These are phyloP conservation scores for Senecio squalidus DNA, from an alignment of 140 eudicot species.

Conservation along the genomic window DNA sequence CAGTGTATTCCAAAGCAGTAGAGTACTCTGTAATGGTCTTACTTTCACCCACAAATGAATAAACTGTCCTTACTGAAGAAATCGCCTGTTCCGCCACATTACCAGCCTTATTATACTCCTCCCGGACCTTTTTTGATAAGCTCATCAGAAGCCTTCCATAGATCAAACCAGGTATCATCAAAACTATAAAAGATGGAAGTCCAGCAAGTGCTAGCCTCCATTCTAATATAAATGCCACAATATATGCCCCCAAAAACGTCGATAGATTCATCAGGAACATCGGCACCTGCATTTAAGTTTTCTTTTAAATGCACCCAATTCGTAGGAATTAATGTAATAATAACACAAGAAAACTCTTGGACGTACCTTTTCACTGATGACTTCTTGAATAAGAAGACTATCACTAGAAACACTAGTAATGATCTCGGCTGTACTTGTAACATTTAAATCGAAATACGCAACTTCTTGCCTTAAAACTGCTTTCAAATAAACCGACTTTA, in stretches of 20 bases:
- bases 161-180: conserved; percentile 68
- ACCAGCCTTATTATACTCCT: conserved; percentile 57
- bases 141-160: conserved; percentile 63
- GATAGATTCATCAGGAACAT: conserved; percentile 60
- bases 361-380: conserved; percentile 80
- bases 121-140: conserved; percentile 52
- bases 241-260: conserved; percentile 45
- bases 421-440: conserved; percentile 66
- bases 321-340: no score
- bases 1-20: conserved; percentile 51
- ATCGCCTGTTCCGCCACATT: conserved; percentile 59
- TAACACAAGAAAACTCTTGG: no score
- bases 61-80: conserved; percentile 68
- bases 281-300: conserved; percentile 61
- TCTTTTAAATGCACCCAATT: no score
- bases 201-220: conserved; percentile 79
- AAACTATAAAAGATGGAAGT: conserved; percentile 47
- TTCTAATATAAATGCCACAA: conserved; percentile 49
- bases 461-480: conserved; percentile 83
- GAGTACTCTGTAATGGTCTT: conserved; percentile 47
- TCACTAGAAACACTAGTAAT: conserved; percentile 70
- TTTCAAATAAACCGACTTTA: conserved; percentile 55
- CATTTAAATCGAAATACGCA: conserved; percentile 64
- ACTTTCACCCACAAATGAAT: conserved; percentile 62
- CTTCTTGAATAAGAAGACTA: conserved; percentile 64